A percentile compares a stretch with the other conserved stretches of the same genome.
These are phyloP conservation scores for Xylariaceae sp. DNA, from an alignment of 2,329 filamentous ascomycete genomes.

Conservation along the genomic window DNA sequence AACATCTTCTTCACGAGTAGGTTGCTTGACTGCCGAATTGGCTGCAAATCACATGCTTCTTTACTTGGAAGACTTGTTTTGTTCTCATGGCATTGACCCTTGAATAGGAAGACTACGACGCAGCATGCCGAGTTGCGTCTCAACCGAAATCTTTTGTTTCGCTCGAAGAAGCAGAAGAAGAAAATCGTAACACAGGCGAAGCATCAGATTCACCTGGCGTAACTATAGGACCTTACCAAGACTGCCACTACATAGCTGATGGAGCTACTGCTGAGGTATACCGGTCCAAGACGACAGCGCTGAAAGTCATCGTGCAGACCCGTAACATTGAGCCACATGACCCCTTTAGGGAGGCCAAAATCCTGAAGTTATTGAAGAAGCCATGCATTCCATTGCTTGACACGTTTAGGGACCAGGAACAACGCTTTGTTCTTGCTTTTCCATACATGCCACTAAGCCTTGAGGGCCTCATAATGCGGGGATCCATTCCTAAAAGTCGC, in stretches of 20 bases:
- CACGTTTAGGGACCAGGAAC: slow-evolving; percentile 65
- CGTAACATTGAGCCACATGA: slow-evolving; percentile 75
- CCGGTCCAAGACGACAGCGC: slow-evolving; percentile 57
- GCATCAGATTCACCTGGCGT: slow-evolving; percentile 33
- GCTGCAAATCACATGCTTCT: not conserved
- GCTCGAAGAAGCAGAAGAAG: slow-evolving; percentile 15
- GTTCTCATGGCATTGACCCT: slow-evolving; percentile 8
- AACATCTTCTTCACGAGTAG: slow-evolving; percentile 53
- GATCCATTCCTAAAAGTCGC: slow-evolving; percentile 32
- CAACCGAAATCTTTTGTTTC: slow-evolving; percentile 29
- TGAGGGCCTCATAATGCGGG: slow-evolving; percentile 56
- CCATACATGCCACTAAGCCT: slow-evolving; percentile 77
- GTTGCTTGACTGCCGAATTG: not conserved
- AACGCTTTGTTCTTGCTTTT: slow-evolving; percentile 73
- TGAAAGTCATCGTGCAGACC: slow-evolving; percentile 80
- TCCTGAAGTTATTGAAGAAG: slow-evolving; percentile 57
- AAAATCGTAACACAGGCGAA: slow-evolving; percentile 3
- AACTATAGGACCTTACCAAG: slow-evolving; percentile 48
- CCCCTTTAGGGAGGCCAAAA: slow-evolving; percentile 69
- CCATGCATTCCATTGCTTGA: slow-evolving; percentile 63
- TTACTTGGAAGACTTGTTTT: slow-evolving; percentile 3
- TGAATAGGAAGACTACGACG: slow-evolving; percentile 54
- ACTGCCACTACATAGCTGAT: slow-evolving; percentile 51
- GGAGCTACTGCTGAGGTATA: slow-evolving; percentile 84
- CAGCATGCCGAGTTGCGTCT: slow-evolving; percentile 34